A percentile compares a stretch with the other conserved stretches of the same genome.
Evolutionary conservation across 192 early-diverging fungal genomes (phyloP).

Genomic region (Rhizophagus prolifer): DNA sequence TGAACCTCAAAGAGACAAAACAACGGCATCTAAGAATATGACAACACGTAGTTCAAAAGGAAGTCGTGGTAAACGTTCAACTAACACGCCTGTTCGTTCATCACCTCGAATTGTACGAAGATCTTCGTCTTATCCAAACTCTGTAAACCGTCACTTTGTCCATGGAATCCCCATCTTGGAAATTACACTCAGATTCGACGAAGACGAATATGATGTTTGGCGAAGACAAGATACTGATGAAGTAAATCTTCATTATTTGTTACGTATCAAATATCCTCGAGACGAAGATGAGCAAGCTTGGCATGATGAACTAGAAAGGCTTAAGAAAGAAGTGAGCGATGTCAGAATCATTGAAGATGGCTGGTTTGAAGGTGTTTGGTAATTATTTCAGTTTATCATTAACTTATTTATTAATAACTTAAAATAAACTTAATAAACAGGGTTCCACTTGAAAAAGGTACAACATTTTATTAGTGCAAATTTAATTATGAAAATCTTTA

Average conservation of each 20-base stretch:
- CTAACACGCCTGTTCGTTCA: slow-evolving; percentile 20
- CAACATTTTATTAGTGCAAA: not conserved
- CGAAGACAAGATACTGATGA: slow-evolving; percentile 30
- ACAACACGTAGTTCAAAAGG: slow-evolving; percentile 5
- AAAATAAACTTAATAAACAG: not conserved
- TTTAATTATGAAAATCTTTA: not conserved
- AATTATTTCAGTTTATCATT: not conserved
- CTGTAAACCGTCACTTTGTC: slow-evolving; percentile 28
- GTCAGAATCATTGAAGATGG: slow-evolving; percentile 27
- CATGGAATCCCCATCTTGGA: slow-evolving; percentile 26
- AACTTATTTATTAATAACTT: not conserved
- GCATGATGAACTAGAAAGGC: slow-evolving; percentile 25
- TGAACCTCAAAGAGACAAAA: too few relatives aligned
- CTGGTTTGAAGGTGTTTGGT: slow-evolving; percentile 34
- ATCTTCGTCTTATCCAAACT: slow-evolving; percentile 23
- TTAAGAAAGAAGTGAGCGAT: slow-evolving; percentile 21
- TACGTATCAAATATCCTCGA: slow-evolving; percentile 31
- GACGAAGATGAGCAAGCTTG: slow-evolving; percentile 25
- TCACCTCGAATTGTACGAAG: slow-evolving; percentile 24
- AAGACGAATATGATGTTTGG: slow-evolving; percentile 32
- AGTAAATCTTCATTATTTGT: slow-evolving; percentile 31
- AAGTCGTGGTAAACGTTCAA: slow-evolving; percentile 17
- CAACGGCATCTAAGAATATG: not conserved
- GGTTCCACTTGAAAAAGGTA: slow-evolving; percentile 28
- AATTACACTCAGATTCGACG: slow-evolving; percentile 30